A percentile compares a stretch with the other conserved stretches of the same genome.
Evolutionary conservation across 306 rosid species (phyloP).

Genomic region (Prunus armeniaca): DNA sequence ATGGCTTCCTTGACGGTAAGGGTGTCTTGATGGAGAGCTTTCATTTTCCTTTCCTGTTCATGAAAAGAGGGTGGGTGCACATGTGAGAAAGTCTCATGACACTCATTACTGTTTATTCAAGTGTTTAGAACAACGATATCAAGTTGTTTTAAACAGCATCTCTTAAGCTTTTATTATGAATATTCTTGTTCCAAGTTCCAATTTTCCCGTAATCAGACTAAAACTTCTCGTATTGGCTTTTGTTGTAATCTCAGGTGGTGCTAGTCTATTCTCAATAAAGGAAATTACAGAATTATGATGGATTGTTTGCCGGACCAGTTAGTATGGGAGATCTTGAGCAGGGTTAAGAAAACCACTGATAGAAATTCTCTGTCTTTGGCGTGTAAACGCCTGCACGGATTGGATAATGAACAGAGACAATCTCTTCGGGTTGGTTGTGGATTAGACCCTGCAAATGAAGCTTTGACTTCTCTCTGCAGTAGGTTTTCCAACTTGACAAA

Average conservation of each 20-base stretch:
- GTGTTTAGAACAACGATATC: neutral
- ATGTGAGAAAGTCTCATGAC: neutral
- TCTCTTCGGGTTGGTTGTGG: conserved; percentile 78
- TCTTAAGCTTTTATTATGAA: neutral
- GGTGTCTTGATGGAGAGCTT: neutral
- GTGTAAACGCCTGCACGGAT: conserved; percentile 49
- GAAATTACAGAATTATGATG: conserved; percentile 33
- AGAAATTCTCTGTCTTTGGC: conserved; percentile 58
- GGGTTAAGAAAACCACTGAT: conserved; percentile 56
- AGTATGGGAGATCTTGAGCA: conserved; percentile 76
- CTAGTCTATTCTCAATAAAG: neutral
- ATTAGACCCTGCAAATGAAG: conserved; percentile 83
- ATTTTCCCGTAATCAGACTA: neutral
- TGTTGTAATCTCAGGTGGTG: conserved; percentile 15
- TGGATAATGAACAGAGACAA: conserved; percentile 69
- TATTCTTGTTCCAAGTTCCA: neutral
- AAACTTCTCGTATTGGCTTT: neutral
- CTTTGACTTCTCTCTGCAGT: conserved; percentile 58
- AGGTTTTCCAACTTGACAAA: conserved; percentile 61
- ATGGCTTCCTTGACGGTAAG: neutral
- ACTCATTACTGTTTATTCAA: neutral
- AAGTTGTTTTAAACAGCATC: neutral
- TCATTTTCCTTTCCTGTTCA: neutral
- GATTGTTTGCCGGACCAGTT: conserved; percentile 73
- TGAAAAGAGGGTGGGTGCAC: neutral